A percentile compares a stretch with the other conserved stretches of the same genome.
phyloP scores from a whole-genome alignment of 148 eudicot genomes.

The Vaccinium myrtillus region DNA sequence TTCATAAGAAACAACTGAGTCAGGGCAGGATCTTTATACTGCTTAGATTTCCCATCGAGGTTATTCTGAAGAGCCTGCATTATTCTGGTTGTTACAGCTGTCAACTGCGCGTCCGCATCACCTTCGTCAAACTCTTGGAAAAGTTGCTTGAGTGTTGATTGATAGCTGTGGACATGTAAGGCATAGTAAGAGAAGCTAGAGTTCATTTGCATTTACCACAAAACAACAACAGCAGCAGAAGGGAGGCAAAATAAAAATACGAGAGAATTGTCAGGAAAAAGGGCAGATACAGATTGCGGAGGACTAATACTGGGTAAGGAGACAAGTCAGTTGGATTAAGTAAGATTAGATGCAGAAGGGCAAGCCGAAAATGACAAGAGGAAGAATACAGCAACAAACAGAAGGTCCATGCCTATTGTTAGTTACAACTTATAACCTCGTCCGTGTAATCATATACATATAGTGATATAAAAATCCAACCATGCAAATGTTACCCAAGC shows the following conservation, averaged over 20 bases:
- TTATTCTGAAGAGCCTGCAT: slow-evolving; percentile 89
- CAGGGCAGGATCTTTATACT: slow-evolving; percentile 78
- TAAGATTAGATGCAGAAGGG: not conserved
- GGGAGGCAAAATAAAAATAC: not conserved
- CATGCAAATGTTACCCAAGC: not conserved
- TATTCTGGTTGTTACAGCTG: slow-evolving; percentile 62
- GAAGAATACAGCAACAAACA: not conserved
- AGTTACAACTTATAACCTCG: not conserved
- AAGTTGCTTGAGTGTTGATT: slow-evolving; percentile 78
- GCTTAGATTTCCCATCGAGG: slow-evolving; percentile 89
- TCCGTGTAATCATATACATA: not conserved
- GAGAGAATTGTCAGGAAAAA: not conserved
- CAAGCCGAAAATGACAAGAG: not conserved
- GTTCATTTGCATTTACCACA: not conserved
- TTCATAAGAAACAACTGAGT: slow-evolving; percentile 93
- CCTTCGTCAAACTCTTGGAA: slow-evolving; percentile 57
- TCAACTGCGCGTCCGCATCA: slow-evolving; percentile 56
- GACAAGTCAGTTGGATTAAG: not conserved
- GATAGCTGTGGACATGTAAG: slow-evolving; percentile 56
- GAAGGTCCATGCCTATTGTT: not conserved
- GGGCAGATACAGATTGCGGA: not conserved
- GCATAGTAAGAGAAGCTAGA: not conserved
- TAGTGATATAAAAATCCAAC: not conserved
- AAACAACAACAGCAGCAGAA: not conserved
- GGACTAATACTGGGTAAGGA: slow-evolving; percentile 5